These are phyloP conservation scores for Trichoderma citrinoviride DNA, from an alignment of 2,329 filamentous ascomycete species.

Conservation along the genomic window DNA sequence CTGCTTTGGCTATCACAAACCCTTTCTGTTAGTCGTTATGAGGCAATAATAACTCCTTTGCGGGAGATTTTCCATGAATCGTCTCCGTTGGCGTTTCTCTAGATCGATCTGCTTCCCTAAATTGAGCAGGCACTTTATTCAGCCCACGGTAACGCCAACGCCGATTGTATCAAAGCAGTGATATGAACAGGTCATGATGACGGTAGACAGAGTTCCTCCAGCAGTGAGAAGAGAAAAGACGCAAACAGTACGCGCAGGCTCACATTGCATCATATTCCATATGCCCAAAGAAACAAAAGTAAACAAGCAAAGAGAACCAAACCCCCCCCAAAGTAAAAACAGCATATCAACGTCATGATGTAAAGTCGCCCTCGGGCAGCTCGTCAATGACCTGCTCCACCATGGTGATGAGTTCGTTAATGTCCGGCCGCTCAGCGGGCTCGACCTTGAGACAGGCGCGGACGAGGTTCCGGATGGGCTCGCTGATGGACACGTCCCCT, in stretches of 20 bases:
- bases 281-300: neutral
- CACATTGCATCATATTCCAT: neutral
- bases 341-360: slow-evolving; percentile 22
- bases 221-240: neutral
- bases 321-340: neutral
- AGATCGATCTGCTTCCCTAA: neutral
- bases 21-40: neutral
- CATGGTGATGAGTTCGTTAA: slow-evolving; percentile 76
- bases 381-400: slow-evolving; percentile 70
- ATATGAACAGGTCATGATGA: slow-evolving; percentile 2
- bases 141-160: slow-evolving; percentile 14
- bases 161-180: neutral
- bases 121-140: neutral
- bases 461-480: slow-evolving; percentile 82
- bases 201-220: neutral
- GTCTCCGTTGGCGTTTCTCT: neutral
- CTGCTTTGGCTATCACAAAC: neutral
- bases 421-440: slow-evolving; percentile 80
- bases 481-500: slow-evolving; percentile 63
- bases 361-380: slow-evolving; percentile 47
- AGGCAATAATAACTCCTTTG: neutral
- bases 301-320: neutral
- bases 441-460: slow-evolving; percentile 83
- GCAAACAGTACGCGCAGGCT: slow-evolving; percentile 4
- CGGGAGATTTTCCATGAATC: neutral